These are phyloP conservation scores for Sarocladium brachiariae DNA, from an alignment of 2,329 filamentous ascomycete species.

Conservation along the genomic window DNA sequence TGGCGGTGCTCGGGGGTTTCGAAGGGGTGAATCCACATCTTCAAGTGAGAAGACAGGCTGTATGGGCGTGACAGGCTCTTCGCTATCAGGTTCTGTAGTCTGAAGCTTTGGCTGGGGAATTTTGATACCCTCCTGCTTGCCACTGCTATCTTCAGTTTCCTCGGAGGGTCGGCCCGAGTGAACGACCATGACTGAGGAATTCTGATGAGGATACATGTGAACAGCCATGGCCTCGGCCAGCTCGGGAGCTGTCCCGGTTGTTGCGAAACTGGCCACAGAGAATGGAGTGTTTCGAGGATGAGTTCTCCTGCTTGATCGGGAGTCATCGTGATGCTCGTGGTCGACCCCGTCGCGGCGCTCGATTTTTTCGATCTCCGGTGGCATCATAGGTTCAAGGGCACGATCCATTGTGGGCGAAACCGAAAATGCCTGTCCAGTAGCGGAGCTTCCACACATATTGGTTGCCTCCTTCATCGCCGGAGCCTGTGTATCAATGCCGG, in stretches of 20 bases:
- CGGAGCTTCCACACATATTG: constrained; percentile 18
- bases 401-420: constrained; percentile 2
- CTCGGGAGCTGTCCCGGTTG: constrained; percentile 53
- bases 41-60: constrained; percentile 41
- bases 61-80: constrained; percentile 43
- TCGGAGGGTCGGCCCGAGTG: constrained; percentile 46
- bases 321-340: constrained; percentile 47
- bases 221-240: constrained; percentile 57
- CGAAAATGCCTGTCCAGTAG: constrained; percentile 8
- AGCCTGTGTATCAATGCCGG: not conserved
- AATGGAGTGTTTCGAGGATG: constrained; percentile 56
- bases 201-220: constrained; percentile 57
- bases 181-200: constrained; percentile 56
- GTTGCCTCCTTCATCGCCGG: no score
- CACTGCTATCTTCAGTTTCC: constrained; percentile 27
- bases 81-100: constrained; percentile 18
- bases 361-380: not conserved
- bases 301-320: constrained; percentile 43
- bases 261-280: constrained; percentile 54
- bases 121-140: no score
- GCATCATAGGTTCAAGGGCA: not conserved
- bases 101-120: not conserved
- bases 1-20: constrained; percentile 55
- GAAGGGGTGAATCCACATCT: constrained; percentile 53
- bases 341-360: constrained; percentile 5